These are phyloP conservation scores for Dittrichia graveolens DNA, from an alignment of 129 eudicot species.

Conservation along the genomic window DNA sequence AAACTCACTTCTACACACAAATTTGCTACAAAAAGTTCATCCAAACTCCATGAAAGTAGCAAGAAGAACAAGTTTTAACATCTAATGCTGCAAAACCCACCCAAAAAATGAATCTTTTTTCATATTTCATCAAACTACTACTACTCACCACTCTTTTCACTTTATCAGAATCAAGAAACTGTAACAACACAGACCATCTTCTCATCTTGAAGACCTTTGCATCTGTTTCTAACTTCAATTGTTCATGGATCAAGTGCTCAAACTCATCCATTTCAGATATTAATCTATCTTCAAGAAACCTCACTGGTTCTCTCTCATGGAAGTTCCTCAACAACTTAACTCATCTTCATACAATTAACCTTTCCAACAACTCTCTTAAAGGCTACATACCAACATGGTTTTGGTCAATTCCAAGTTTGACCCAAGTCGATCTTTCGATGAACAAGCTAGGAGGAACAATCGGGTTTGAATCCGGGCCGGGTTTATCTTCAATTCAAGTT, in stretches of 20 bases:
- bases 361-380: conserved; percentile 71
- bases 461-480: conserved; percentile 40
- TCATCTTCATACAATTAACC: conserved; percentile 61
- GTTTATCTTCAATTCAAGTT: conserved; percentile 43
- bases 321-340: conserved; percentile 56
- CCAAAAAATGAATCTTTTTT: conserved; percentile 42
- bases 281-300: conserved; percentile 62
- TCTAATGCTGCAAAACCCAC: conserved; percentile 21
- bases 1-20: conserved; percentile 28
- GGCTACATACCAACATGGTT: conserved; percentile 65
- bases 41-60: conserved; percentile 29
- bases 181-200: conserved; percentile 56
- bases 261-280: conserved; percentile 50
- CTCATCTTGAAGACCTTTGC: conserved; percentile 62
- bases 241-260: conserved; percentile 71
- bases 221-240: conserved; percentile 68
- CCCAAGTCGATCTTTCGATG: conserved; percentile 56
- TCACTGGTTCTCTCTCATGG: conserved; percentile 78
- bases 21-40: conserved; percentile 6
- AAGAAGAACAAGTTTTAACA: background rate
- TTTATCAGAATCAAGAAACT: conserved; percentile 41
- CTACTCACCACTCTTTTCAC: conserved; percentile 40
- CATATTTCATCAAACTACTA: conserved; percentile 27
- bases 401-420: conserved; percentile 55
- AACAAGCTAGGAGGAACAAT: conserved; percentile 76